These are phyloP conservation scores for Epichloe festucae DNA, from an alignment of 2,329 filamentous ascomycete species.

Conservation along the genomic window DNA sequence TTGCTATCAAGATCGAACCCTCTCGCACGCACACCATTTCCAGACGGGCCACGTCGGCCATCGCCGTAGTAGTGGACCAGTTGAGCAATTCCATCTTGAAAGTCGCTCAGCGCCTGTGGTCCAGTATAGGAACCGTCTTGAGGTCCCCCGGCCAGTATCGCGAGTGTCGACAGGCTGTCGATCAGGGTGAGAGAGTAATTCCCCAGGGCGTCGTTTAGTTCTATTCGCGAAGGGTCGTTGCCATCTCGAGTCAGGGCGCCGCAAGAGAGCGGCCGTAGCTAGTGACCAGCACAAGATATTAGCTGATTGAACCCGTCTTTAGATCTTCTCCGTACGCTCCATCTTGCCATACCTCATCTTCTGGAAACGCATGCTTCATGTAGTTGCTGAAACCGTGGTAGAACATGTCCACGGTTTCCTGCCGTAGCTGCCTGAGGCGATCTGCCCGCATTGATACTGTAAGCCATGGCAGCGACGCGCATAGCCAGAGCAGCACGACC, in stretches of 20 bases:
- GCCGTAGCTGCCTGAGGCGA: constrained; percentile 41
- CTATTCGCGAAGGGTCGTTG: constrained; percentile 65
- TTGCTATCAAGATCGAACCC: constrained; percentile 96
- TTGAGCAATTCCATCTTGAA: constrained; percentile 65
- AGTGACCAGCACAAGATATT: constrained; percentile 1
- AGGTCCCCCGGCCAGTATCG: constrained; percentile 72
- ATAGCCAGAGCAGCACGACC: constrained; percentile 13
- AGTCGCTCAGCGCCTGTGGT: constrained; percentile 48
- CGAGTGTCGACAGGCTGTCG: constrained; percentile 87
- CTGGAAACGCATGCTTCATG: constrained; percentile 85
- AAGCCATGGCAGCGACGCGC: constrained; percentile 28
- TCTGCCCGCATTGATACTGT: constrained; percentile 40
- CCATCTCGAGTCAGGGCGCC: constrained; percentile 72
- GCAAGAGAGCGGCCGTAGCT: constrained; percentile 79
- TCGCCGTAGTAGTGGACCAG: constrained; percentile 80
- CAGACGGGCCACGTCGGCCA: constrained; percentile 54
- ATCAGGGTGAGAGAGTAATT: constrained; percentile 96
- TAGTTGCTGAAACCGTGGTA: constrained; percentile 96
- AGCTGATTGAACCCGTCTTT: neutral
- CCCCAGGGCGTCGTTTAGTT: constrained; percentile 87
- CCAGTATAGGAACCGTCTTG: constrained; percentile 24
- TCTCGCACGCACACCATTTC: constrained; percentile 56
- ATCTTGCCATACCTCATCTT: constrained; percentile 56
- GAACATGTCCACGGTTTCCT: constrained; percentile 66
- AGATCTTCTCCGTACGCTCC: neutral